A percentile compares a stretch with the other conserved stretches of the same genome.
These are phyloP conservation scores for Kingdonia uniflora DNA, from an alignment of 164 flowering plant species.

Conservation along the genomic window DNA sequence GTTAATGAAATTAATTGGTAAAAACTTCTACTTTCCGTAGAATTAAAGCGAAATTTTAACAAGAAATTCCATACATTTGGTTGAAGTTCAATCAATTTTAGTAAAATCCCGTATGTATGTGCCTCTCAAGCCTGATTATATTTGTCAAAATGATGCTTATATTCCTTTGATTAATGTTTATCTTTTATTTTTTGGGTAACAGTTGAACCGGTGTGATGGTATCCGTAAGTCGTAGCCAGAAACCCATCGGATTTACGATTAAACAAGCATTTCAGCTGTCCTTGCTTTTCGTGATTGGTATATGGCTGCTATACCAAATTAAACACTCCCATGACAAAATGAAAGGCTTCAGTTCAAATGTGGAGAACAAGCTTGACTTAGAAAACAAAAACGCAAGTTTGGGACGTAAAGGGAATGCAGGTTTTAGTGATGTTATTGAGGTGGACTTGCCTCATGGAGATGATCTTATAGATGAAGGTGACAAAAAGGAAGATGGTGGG, in stretches of 20 bases:
- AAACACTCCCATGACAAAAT: constrained; percentile 55
- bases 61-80: too few species aligned
- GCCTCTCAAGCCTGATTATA: too few species aligned
- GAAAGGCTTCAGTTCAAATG: constrained; percentile 31
- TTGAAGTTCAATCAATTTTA: too few species aligned
- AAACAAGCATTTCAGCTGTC: constrained; percentile 54
- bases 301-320: constrained; percentile 78
- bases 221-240: constrained; percentile 38
- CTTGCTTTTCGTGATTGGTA: constrained; percentile 54
- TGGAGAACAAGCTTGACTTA: background rate
- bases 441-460: background rate
- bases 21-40: too few species aligned
- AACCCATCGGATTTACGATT: constrained; percentile 40
- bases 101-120: too few species aligned
- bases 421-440: background rate
- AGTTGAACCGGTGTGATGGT: constrained; percentile 18
- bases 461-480: background rate
- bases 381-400: background rate
- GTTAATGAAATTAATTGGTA: too few species aligned
- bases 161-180: background rate
- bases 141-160: too few species aligned
- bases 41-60: too few species aligned
- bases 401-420: constrained; percentile 17
- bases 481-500: background rate
- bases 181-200: background rate